Conservation (phyloP, 2,329 filamentous ascomycete species). For the Colletotrichum simmondsii region DNA sequence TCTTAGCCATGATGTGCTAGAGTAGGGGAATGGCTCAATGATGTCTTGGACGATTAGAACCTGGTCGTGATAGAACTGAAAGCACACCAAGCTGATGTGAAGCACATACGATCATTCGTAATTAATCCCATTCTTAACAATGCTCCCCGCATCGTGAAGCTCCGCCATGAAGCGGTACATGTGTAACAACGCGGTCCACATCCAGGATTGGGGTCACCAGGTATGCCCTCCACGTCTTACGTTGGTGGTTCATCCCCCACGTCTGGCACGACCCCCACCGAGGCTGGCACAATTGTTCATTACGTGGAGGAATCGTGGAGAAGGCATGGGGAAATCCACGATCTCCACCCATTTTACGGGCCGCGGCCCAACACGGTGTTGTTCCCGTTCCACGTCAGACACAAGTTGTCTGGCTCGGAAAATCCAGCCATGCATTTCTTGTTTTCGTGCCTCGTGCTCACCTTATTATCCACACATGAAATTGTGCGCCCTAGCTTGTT, state of each 20-base stretch:
- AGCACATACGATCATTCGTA: neutral
- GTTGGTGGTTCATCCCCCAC: neutral
- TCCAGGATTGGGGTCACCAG: neutral
- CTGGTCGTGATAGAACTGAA: neutral
- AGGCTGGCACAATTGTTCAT: neutral
- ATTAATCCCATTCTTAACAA: constrained; percentile 18
- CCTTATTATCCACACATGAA: neutral
- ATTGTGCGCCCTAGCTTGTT: neutral
- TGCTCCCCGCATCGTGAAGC: neutral
- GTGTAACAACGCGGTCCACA: constrained; percentile 4
- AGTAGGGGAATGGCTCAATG: neutral
- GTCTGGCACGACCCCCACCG: constrained; percentile 22
- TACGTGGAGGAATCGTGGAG: neutral
- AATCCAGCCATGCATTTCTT: neutral
- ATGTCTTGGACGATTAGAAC: neutral
- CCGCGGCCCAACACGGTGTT: constrained; percentile 2
- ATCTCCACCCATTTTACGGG: neutral
- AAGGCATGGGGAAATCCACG: neutral
- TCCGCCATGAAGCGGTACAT: neutral
- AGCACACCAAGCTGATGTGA: neutral
- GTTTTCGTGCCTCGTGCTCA: neutral
- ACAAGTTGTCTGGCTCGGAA: neutral
- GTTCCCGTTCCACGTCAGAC: neutral
- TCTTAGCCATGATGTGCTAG: constrained; percentile 47
- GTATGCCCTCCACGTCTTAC: neutral